Conservation (phyloP, 495 filamentous ascomycete genomes). For the Lasiosphaeria miniovina region DNA sequence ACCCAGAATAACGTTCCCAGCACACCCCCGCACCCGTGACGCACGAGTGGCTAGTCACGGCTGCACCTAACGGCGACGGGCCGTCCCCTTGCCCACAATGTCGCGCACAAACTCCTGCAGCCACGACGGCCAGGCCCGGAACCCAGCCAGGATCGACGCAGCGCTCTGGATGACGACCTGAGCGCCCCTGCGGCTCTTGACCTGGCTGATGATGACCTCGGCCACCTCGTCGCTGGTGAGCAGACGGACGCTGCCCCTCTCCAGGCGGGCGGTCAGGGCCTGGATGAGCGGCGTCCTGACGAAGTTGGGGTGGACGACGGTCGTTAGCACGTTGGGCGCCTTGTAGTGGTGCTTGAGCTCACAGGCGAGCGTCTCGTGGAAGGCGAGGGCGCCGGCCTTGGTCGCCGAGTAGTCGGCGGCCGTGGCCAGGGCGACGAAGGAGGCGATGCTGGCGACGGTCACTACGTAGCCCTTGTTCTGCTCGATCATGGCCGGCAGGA, state of each 20-base stretch:
- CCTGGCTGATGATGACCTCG: slow-evolving; percentile 52
- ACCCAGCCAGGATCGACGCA: slow-evolving; percentile 23
- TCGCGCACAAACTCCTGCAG: slow-evolving; percentile 31
- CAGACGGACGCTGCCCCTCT: slow-evolving; percentile 44
- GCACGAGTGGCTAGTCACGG: too few relatives aligned
- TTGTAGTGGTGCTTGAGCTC: slow-evolving; percentile 59
- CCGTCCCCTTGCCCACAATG: slow-evolving; percentile 13
- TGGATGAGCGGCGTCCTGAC: slow-evolving; percentile 54
- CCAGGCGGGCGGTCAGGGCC: slow-evolving; percentile 44
- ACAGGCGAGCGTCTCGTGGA: slow-evolving; percentile 63
- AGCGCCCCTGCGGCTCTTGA: slow-evolving; percentile 51
- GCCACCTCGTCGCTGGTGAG: slow-evolving; percentile 58
- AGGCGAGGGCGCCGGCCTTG: slow-evolving; percentile 62
- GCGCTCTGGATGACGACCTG: slow-evolving; percentile 50
- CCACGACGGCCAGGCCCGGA: slow-evolving; percentile 40
- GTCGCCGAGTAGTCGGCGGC: slow-evolving; percentile 63
- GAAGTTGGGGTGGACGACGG: slow-evolving; percentile 60
- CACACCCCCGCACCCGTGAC: too few relatives aligned
- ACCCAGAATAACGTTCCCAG: too few relatives aligned
- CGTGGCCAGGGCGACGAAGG: slow-evolving; percentile 52
- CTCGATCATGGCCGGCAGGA: slow-evolving; percentile 60
- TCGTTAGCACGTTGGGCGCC: slow-evolving; percentile 58
- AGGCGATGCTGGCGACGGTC: slow-evolving; percentile 60
- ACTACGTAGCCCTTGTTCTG: slow-evolving; percentile 67
- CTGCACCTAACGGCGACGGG: too few relatives aligned